These are phyloP conservation scores for Trametes coccinea DNA, from an alignment of 768 basidiomycete species.

Conservation along the genomic window DNA sequence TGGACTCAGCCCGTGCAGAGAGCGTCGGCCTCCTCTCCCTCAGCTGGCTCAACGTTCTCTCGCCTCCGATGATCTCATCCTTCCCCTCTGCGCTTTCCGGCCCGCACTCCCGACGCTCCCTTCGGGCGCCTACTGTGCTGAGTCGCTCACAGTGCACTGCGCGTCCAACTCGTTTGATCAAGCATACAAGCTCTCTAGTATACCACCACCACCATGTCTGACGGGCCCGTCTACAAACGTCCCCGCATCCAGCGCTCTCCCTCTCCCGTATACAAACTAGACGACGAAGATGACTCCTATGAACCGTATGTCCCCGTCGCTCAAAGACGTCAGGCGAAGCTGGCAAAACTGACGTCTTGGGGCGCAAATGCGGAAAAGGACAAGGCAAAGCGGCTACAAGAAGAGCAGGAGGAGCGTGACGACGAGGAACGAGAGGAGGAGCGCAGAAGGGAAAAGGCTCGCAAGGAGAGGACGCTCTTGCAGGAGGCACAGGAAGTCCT, in stretches of 20 bases:
- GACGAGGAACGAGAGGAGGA: conserved; percentile 84
- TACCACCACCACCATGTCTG: conserved; percentile 21
- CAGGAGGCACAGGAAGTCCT: conserved; percentile 97
- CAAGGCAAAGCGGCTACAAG: conserved; percentile 46
- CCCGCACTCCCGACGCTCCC: background rate
- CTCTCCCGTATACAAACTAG: conserved; percentile 60
- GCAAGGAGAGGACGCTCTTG: conserved; percentile 85
- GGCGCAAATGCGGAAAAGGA: conserved; percentile 57
- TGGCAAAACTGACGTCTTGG: conserved; percentile 71
- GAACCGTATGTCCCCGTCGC: conserved; percentile 87
- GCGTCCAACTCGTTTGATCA: background rate
- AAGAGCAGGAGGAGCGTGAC: conserved; percentile 61
- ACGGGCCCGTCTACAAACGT: conserved; percentile 46
- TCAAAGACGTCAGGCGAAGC: conserved; percentile 78
- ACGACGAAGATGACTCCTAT: conserved; percentile 64
- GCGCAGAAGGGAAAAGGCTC: conserved; percentile 63
- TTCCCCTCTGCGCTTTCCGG: background rate
- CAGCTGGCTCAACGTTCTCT: conserved; percentile 1
- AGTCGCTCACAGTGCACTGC: background rate
- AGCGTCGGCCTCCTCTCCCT: background rate
- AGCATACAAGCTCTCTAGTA: background rate
- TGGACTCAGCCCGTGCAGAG: background rate
- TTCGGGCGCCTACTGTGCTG: background rate
- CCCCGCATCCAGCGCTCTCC: conserved; percentile 55
- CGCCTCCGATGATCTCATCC: conserved; percentile 10